phyloP scores from a whole-genome alignment of 345 rosid species.

The Moricandia moricandioides region DNA sequence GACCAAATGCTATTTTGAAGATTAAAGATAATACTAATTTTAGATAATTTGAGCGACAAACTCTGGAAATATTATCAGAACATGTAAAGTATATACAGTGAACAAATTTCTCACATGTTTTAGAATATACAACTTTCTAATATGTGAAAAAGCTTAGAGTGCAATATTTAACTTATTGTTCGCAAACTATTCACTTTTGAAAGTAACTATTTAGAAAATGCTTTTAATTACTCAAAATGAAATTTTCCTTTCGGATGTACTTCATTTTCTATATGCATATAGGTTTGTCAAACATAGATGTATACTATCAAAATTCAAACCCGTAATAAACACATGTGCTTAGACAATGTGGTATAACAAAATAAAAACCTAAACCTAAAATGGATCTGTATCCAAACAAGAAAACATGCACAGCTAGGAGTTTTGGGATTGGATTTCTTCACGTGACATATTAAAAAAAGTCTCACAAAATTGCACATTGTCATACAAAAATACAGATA shows the following conservation, averaged over 20 bases:
- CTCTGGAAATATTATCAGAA: not conserved
- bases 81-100: slow-evolving; percentile 2
- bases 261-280: too few species aligned
- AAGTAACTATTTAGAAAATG: not conserved
- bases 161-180: not conserved
- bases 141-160: not conserved
- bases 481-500: not conserved
- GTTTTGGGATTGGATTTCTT: slow-evolving; percentile 10
- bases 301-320: not conserved
- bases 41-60: not conserved
- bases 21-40: not conserved
- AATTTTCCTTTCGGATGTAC: not conserved
- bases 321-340: not conserved
- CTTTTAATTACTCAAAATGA: not conserved
- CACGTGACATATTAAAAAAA: not conserved
- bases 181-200: not conserved
- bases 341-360: not conserved
- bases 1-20: not conserved
- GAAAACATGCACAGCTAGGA: not conserved
- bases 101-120: not conserved
- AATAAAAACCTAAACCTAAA: not conserved
- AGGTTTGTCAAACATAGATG: not conserved
- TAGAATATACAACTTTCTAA: not conserved
- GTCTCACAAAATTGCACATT: not conserved
- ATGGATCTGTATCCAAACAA: not conserved